Base-by-base conservation (phyloP, 441 rosid species). In the Adansonia rubrostipa region DNA sequence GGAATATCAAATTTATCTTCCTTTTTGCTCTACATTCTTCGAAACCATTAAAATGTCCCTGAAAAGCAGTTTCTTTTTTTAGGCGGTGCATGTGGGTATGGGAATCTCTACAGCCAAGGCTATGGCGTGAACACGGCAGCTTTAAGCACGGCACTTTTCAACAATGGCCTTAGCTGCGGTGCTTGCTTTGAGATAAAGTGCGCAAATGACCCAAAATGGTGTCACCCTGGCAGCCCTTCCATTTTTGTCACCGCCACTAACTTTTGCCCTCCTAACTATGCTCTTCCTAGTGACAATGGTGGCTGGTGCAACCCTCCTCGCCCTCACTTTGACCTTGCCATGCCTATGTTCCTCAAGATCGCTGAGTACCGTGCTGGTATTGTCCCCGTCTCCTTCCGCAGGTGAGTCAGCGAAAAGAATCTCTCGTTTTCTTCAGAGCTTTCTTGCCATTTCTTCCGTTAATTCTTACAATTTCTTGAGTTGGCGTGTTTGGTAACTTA, bases 231-330 rank as follows among this genome's bases (percentile, higher is more conserved):
- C 3, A 84, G 60, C 83, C 90, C 94, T 10, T 79, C 94, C 22
- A 87, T 91, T 65, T 75, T 84, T 10, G 71, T 91, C 71, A 89
- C 94, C 0, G 92, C 89, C 6, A 91, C 94, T 62, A 91, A 91
- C 76, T 91, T 91, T 69, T 91, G 94, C 73, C 94, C 94, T 2
- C 92, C 94, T 0, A 91, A 91, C 80, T 88, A 79, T 54, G 88
- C 88, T 63, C 91, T 73, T 51, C 83, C 92, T 22, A 87, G 89
- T 19, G 91, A 91, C 73, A 44, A 89, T 81, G 94, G 94, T 65
- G 94, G 94, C 54, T 91, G 94, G 94, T 91, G 94, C 78, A 91
- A 91, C 77, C 94, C 94, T 67, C 94, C 94, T 36, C 92, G 94
- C 70, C 82, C 91, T 5, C 94, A 90, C 81, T 90, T 90, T 82